Evolutionary conservation across 2,329 filamentous ascomycete species (phyloP).

Genomic region (Fusarium lateritium): DNA sequence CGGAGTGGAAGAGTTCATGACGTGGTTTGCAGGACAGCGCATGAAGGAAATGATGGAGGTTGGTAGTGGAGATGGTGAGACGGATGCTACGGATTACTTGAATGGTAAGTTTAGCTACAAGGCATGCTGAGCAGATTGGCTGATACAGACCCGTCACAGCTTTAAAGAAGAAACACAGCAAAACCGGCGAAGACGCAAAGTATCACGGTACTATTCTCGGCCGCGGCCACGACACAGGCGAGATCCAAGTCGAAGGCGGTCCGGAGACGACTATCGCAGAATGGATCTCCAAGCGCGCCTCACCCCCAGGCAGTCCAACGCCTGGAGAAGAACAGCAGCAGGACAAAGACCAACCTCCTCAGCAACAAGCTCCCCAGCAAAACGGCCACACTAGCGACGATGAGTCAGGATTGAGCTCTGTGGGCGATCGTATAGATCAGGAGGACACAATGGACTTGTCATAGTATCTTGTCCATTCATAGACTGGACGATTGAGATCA

Average conservation of each 20-base stretch:
- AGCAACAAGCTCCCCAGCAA: slow-evolving; percentile 34
- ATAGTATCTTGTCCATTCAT: slow-evolving; percentile 37
- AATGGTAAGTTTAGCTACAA: slow-evolving; percentile 63
- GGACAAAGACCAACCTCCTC: slow-evolving; percentile 12
- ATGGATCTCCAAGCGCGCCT: slow-evolving; percentile 55
- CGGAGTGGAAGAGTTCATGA: slow-evolving; percentile 83
- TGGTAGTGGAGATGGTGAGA: slow-evolving; percentile 78
- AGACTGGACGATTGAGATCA: not conserved
- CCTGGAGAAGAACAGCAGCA: slow-evolving; percentile 24
- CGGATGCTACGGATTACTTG: slow-evolving; percentile 78
- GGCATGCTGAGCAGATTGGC: not conserved
- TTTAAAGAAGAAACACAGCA: slow-evolving; percentile 93
- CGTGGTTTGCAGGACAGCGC: slow-evolving; percentile 81
- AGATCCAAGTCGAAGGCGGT: slow-evolving; percentile 85
- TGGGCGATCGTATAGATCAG: slow-evolving; percentile 63
- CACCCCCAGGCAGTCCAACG: slow-evolving; percentile 25
- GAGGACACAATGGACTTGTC: slow-evolving; percentile 64
- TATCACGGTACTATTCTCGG: slow-evolving; percentile 90
- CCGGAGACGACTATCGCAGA: slow-evolving; percentile 55
- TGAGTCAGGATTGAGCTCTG: slow-evolving; percentile 70
- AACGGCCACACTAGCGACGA: slow-evolving; percentile 52
- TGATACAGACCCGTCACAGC: slow-evolving; percentile 66
- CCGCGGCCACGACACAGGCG: slow-evolving; percentile 77
- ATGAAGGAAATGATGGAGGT: slow-evolving; percentile 87
- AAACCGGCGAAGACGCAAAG: slow-evolving; percentile 87